A percentile compares a stretch with the other conserved stretches of the same genome.
These are phyloP conservation scores for Gracilaria gracilis DNA, from an alignment of 23 red algal genomes.

Conservation along the genomic window DNA sequence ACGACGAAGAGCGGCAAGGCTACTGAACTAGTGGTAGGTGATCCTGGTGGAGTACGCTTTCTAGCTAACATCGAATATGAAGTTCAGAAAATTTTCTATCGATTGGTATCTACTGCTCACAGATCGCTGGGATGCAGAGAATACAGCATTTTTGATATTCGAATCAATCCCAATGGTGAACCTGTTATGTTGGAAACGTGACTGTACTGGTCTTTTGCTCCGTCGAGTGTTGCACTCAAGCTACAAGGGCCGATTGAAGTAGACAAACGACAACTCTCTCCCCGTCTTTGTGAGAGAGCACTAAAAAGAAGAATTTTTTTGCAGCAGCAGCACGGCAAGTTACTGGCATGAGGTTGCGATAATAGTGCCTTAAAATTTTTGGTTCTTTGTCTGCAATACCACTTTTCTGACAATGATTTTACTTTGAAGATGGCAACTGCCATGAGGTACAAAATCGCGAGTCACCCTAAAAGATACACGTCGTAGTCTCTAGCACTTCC, in stretches of 20 bases:
- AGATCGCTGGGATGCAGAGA: slow-evolving; percentile 63
- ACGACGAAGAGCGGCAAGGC: background rate
- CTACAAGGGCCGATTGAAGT: slow-evolving; percentile 50
- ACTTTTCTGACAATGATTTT: too few species aligned
- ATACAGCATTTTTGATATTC: slow-evolving; percentile 84
- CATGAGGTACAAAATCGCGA: too few species aligned
- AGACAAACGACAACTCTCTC: slow-evolving; percentile 29
- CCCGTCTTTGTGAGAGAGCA: slow-evolving; percentile 33
- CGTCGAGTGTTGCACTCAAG: slow-evolving; percentile 47
- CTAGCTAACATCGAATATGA: slow-evolving; percentile 42
- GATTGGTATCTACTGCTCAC: slow-evolving; percentile 51
- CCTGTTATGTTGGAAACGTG: slow-evolving; percentile 75
- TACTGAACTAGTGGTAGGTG: background rate
- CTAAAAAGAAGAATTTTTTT: slow-evolving; percentile 13
- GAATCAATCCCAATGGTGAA: slow-evolving; percentile 48
- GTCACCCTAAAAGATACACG: too few species aligned
- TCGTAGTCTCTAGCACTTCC: too few species aligned
- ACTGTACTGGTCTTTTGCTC: slow-evolving; percentile 82
- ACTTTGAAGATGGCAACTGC: too few species aligned
- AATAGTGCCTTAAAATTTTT: too few species aligned
- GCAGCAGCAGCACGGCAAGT: too few species aligned
- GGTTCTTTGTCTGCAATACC: too few species aligned
- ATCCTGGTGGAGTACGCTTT: slow-evolving; percentile 15
- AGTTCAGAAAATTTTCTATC: slow-evolving; percentile 47
- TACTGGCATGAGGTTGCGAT: background rate